A percentile compares a stretch with the other conserved stretches of the same genome.
Conservation (phyloP, 768 basidiomycete species). For the Amanita polypyramis region DNA sequence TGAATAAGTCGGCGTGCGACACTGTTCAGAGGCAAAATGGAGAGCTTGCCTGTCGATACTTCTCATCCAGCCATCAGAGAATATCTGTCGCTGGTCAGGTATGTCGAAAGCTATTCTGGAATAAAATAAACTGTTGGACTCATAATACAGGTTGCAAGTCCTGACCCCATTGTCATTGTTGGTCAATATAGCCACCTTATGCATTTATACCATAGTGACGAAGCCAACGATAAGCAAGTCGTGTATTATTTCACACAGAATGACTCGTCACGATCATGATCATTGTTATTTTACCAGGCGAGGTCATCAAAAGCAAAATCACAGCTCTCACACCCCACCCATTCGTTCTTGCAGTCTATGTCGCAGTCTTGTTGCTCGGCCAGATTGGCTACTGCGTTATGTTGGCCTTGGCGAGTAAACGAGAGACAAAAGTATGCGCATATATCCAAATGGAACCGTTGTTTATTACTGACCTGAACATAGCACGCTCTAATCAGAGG, state of each 20-base stretch:
- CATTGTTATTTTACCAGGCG: conserved; percentile 24
- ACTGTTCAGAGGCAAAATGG: no score
- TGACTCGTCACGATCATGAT: background rate
- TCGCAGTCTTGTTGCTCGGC: conserved; percentile 46
- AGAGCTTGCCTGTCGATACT: conserved; percentile 45
- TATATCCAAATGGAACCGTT: background rate
- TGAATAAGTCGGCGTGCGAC: no score
- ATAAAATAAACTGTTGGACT: background rate
- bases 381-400: conserved; percentile 81
- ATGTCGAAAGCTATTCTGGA: conserved; percentile 5
- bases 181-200: conserved; percentile 62
- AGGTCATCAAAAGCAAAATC: conserved; percentile 42
- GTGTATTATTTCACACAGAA: background rate
- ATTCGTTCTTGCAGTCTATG: conserved; percentile 46
- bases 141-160: conserved; percentile 60
- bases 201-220: conserved; percentile 60
- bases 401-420: conserved; percentile 57
- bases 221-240: conserved; percentile 47
- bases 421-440: conserved; percentile 63
- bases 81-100: conserved; percentile 56
- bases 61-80: conserved; percentile 53
- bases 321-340: conserved; percentile 65
- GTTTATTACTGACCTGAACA: background rate
- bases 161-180: conserved; percentile 78
- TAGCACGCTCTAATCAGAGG: conserved; percentile 64